A percentile compares a stretch with the other conserved stretches of the same genome.
Evolutionary conservation across 805 yeast species (phyloP).

Genomic region (Isabelozyma rhagii): DNA sequence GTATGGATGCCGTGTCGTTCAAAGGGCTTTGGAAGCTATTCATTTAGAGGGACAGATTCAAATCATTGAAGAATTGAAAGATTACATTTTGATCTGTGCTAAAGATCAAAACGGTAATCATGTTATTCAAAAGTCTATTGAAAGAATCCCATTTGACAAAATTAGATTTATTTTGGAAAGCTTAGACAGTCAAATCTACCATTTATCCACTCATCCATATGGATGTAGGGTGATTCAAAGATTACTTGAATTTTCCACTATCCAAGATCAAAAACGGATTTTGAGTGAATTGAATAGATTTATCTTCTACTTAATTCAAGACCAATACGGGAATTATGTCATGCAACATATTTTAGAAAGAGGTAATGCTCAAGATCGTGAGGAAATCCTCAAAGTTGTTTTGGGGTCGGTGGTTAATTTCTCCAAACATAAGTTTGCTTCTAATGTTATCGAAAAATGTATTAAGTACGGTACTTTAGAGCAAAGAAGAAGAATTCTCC

Average conservation of each 20-base stretch:
- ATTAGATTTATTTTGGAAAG: constrained; percentile 73
- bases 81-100: constrained; percentile 54
- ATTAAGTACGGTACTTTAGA: constrained; percentile 65
- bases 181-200: constrained; percentile 69
- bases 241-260: constrained; percentile 72
- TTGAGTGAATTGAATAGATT: constrained; percentile 69
- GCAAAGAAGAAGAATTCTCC: constrained; percentile 63
- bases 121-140: constrained; percentile 93
- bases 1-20: constrained; percentile 98
- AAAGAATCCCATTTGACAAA: constrained; percentile 68
- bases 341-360: constrained; percentile 91
- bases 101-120: constrained; percentile 98
- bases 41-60: constrained; percentile 59
- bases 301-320: constrained; percentile 78
- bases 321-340: constrained; percentile 97
- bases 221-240: constrained; percentile 98
- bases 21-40: constrained; percentile 81
- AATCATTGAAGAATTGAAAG: constrained; percentile 68
- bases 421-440: constrained; percentile 96
- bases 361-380: constrained; percentile 63
- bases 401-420: constrained; percentile 70
- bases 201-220: constrained; percentile 89
- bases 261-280: constrained; percentile 62
- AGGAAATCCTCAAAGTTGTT: constrained; percentile 63
- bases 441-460: constrained; percentile 95